Evolutionary conservation across 2,329 filamentous ascomycete genomes (phyloP), one percentile per base, ranked within the genome.

Genomic region (Apiospora rasikravindrae): DNA sequence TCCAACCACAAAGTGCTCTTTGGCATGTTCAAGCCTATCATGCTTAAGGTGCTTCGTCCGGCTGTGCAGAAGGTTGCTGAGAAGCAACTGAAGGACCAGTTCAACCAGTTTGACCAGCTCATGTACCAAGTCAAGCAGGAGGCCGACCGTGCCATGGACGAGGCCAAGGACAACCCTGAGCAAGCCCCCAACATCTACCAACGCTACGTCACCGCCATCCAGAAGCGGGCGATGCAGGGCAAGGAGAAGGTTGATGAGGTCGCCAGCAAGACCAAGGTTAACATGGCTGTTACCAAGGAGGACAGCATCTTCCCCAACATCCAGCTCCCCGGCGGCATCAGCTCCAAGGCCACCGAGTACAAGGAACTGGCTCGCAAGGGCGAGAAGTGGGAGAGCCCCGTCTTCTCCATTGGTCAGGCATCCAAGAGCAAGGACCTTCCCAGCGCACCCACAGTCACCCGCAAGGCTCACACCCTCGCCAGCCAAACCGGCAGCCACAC

Each of bases 1-100:
- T 98, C 95, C 70, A 97, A 92, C 82, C 95, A 98, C 89, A 99
- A 98, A 89, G 80, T 96, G 16, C 88, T 98, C 29, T 98, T 98
- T 82, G 86, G 86, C 71, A 81, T 98, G 49, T 92, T 96, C 87
- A 98, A 98, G 88, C 94, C 95, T 5, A 81, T 98, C 37, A 87
- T 97, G 76, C 88, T 98, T 80, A 94, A 92, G 84, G 90, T 95
- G 40, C 89, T 99, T 77, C 92, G 93, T 67, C 95, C 96, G 45
- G 93, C 90, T 24, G 87, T 99, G 72, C 91, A 96, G 83, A 97
- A 96, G 88, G 93, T 93, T 1, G 84, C 97, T 1, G 96, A 98
- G 86, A 94, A 96, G 85, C 90, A 94, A 77, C 94, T 99, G 84
- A 94, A 92, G 82, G 91, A 98, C 73, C 91, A 93, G 76, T 93